Evolutionary conservation across 2,329 filamentous ascomycete genomes (phyloP).

Genomic region (Epichloe brachyelytri): DNA sequence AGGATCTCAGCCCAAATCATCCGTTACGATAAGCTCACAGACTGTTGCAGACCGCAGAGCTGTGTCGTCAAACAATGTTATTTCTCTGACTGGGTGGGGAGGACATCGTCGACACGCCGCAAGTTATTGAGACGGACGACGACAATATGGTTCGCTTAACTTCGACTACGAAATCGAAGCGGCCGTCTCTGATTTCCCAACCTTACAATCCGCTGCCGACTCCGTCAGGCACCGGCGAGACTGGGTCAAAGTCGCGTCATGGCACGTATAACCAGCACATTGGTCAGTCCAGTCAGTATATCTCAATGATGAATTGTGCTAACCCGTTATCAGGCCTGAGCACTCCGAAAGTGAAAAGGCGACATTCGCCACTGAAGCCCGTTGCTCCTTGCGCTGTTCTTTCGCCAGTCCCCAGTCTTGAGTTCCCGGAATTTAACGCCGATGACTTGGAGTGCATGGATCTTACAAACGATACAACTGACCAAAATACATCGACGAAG

Average conservation of each 20-base stretch:
- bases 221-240: conserved; percentile 18
- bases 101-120: conserved; percentile 13
- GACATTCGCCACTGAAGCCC: conserved; percentile 16
- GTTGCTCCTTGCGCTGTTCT: conserved; percentile 7
- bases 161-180: conserved; percentile 30
- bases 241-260: conserved; percentile 9
- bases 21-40: not conserved
- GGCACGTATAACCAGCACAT: conserved; percentile 4
- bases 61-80: conserved; percentile 7
- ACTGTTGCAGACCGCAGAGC: not conserved
- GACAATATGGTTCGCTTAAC: conserved; percentile 33
- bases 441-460: conserved; percentile 27
- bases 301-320: not conserved
- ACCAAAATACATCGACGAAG: conserved; percentile 21
- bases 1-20: not conserved
- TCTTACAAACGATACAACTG: conserved; percentile 23
- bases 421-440: conserved; percentile 23
- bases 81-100: conserved; percentile 12
- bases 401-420: conserved; percentile 14
- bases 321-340: not conserved
- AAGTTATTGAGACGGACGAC: conserved; percentile 16
- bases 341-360: conserved; percentile 11
- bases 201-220: conserved; percentile 29
- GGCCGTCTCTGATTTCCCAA: conserved; percentile 29
- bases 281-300: conserved; percentile 3